Percentiles rank a stretch among this genome's conserved stretches.
phyloP scores from a whole-genome alignment of 164 flowering plant genomes.

The Platanus orientalis region DNA sequence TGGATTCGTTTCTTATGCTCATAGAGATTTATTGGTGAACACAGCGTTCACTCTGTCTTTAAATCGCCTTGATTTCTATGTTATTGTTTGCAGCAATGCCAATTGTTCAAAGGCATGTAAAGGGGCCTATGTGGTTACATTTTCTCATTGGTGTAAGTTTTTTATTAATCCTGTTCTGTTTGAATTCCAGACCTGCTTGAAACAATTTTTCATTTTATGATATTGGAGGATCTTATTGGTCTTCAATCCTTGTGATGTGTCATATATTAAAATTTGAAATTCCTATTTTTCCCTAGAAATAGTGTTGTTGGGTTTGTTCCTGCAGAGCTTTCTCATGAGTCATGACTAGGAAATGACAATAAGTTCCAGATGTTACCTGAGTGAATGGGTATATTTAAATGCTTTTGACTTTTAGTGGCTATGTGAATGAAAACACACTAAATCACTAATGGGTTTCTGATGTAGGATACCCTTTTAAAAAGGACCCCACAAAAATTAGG shows the following conservation, averaged over 20 bases:
- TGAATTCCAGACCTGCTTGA: not conserved
- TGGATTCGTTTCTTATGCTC: not conserved
- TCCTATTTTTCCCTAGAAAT: not conserved
- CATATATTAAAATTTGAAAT: not conserved
- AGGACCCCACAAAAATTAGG: too few relatives aligned
- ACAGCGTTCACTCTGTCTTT: not conserved
- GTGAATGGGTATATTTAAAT: too few relatives aligned
- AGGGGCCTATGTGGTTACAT: conserved; percentile 97
- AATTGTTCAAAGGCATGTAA: conserved; percentile 53
- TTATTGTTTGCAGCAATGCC: conserved; percentile 78
- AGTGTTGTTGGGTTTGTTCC: too few relatives aligned
- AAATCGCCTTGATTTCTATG: not conserved
- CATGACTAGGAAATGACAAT: too few relatives aligned
- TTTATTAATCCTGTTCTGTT: not conserved
- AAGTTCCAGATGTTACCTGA: too few relatives aligned
- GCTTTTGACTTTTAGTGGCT: too few relatives aligned
- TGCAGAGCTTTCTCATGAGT: too few relatives aligned
- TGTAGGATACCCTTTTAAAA: too few relatives aligned
- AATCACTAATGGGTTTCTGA: too few relatives aligned
- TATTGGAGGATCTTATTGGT: not conserved
- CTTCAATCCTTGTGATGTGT: not conserved
- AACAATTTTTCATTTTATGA: not conserved
- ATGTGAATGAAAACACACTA: too few relatives aligned
- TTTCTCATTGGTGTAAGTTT: conserved; percentile 81
- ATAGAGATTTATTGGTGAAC: not conserved